Evolutionary conservation across 768 basidiomycete genomes (phyloP).

Genomic region (Boletus huronensis): DNA sequence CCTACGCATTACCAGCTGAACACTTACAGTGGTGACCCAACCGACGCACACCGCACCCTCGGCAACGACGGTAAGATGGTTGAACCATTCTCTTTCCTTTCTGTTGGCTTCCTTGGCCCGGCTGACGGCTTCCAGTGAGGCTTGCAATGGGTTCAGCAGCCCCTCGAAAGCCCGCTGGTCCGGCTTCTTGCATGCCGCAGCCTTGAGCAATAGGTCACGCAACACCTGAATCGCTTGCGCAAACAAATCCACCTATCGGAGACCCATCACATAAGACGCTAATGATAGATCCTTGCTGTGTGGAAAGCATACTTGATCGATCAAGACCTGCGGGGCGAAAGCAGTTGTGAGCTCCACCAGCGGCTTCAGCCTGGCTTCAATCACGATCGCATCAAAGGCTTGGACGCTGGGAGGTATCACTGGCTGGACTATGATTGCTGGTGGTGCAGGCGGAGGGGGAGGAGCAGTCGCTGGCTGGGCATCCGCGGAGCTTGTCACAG

Average conservation of each 20-base stretch:
- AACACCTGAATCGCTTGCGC: constrained; percentile 65
- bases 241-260: constrained; percentile 60
- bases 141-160: constrained; percentile 65
- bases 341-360: constrained; percentile 69
- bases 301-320: constrained; percentile 64
- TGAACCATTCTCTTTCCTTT: constrained; percentile 77
- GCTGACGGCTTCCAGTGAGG: constrained; percentile 70
- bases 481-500: constrained; percentile 26
- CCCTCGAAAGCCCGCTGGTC: constrained; percentile 52
- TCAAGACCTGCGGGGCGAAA: constrained; percentile 65
- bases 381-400: constrained; percentile 71
- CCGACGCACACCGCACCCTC: constrained; percentile 80
- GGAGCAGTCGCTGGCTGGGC: constrained; percentile 27
- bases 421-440: constrained; percentile 35
- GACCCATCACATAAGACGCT: constrained; percentile 2
- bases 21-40: constrained; percentile 82
- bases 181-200: constrained; percentile 78
- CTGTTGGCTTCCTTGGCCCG: constrained; percentile 79
- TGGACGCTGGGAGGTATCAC: constrained; percentile 56
- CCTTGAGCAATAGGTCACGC: constrained; percentile 63
- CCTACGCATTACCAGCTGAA: not conserved
- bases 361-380: constrained; percentile 70
- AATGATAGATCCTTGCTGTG: not conserved
- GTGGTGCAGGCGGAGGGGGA: constrained; percentile 34
- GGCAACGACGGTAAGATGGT: constrained; percentile 75